Percentiles rank a stretch among this genome's conserved stretches.
Conservation (phyloP, 2,329 filamentous ascomycete species). For the Fusarium sp. region DNA sequence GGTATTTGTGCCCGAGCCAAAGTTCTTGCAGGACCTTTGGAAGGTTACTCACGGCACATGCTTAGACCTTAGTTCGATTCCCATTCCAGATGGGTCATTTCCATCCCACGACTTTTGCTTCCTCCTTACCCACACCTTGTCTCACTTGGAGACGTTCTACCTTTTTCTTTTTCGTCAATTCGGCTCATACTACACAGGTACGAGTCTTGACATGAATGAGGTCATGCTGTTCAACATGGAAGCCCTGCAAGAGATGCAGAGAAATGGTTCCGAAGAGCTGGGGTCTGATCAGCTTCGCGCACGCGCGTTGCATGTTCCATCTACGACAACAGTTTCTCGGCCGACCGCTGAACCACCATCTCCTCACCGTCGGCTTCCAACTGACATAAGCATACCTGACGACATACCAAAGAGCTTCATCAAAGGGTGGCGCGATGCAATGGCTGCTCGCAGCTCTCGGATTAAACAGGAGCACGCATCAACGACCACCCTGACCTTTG, state of each 20-base stretch:
- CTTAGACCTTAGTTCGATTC: not conserved
- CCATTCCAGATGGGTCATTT: not conserved
- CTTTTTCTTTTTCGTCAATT: not conserved
- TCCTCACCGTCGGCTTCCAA: not conserved
- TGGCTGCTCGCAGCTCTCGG: not conserved
- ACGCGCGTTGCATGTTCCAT: not conserved
- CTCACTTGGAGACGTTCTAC: not conserved
- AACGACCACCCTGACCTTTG: not conserved
- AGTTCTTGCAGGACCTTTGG: not conserved
- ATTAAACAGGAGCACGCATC: not conserved
- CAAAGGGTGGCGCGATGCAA: not conserved
- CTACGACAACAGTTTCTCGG: not conserved
- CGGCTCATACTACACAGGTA: not conserved
- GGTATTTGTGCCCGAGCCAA: not conserved
- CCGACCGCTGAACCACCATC: not conserved
- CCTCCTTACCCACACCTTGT: not conserved
- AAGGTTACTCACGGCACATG: not conserved
- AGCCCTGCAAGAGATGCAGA: not conserved
- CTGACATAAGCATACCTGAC: not conserved
- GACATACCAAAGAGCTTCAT: not conserved
- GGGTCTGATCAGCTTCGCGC: not conserved
- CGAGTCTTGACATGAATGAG: not conserved
- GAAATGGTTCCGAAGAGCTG: not conserved
- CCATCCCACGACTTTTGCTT: not conserved
- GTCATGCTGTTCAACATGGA: not conserved